Conservation (phyloP, 208 protist genomes). For the Tritrichomonas musculus region DNA sequence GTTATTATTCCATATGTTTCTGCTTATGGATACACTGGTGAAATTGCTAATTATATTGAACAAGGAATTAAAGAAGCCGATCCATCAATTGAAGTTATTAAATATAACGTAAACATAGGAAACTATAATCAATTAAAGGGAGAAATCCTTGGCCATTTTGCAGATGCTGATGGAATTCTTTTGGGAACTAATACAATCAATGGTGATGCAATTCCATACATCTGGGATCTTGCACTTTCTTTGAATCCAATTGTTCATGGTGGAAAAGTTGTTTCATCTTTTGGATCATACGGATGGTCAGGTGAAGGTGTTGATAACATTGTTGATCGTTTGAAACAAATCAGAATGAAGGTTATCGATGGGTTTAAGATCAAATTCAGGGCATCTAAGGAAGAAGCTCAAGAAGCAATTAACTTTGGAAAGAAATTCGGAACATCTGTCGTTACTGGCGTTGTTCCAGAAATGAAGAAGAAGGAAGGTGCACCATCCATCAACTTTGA, state of each 20-base stretch:
- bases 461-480: neutral
- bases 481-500: neutral
- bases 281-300: neutral
- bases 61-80: neutral
- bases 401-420: neutral
- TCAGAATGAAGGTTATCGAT: neutral
- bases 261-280: neutral
- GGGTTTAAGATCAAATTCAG: neutral
- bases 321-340: neutral
- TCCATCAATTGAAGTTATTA: neutral
- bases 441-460: neutral
- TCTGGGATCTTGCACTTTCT: conserved; percentile 5
- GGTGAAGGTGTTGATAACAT: conserved; percentile 34
- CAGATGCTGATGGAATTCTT: neutral
- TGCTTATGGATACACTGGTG: neutral
- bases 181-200: conserved; percentile 25
- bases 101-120: neutral
- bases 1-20: neutral
- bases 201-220: conserved; percentile 15
- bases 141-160: neutral
- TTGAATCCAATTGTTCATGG: neutral
- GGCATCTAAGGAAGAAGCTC: neutral
- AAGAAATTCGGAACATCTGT: neutral
- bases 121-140: neutral
- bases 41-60: neutral